Percentiles rank a stretch among this genome's conserved stretches.
Conservation (phyloP, 352 stramenopile genomes). For the Globisporangium paddicum region DNA sequence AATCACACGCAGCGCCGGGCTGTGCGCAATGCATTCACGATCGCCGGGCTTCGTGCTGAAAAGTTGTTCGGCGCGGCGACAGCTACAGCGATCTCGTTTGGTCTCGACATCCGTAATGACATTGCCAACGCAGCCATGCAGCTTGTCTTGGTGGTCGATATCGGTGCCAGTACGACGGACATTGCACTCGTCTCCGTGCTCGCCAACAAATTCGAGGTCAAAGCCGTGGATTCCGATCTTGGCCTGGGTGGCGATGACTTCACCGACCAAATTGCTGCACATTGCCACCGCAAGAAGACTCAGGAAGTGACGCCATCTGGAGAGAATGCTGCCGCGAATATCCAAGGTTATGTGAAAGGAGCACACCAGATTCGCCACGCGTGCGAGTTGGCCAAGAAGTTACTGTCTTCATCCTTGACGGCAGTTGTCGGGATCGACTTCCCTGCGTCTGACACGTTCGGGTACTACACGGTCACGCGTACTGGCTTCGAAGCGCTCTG, state of each 20-base stretch:
- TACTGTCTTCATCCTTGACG: conserved; percentile 29
- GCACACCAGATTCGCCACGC: conserved; percentile 24
- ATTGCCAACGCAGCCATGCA: background rate
- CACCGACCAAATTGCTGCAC: conserved; percentile 20
- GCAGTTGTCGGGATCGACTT: conserved; percentile 30
- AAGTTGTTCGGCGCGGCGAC: conserved; percentile 31
- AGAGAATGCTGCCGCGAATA: background rate
- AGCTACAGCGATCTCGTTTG: conserved; percentile 24
- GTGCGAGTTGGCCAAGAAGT: conserved; percentile 35
- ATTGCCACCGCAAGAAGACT: conserved; percentile 13
- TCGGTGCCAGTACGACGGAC: conserved; percentile 8
- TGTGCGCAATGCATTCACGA: conserved; percentile 31
- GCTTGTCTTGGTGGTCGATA: conserved; percentile 1
- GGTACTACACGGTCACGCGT: conserved; percentile 28
- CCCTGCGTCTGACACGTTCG: conserved; percentile 17
- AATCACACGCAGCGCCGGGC: conserved; percentile 43
- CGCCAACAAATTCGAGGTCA: conserved; percentile 3
- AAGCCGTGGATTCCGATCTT: conserved; percentile 10
- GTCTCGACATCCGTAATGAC: background rate
- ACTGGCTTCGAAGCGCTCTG: conserved; percentile 34
- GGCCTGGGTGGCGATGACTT: conserved; percentile 20
- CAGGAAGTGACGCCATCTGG: background rate
- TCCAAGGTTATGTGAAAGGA: conserved; percentile 6
- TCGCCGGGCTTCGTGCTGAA: conserved; percentile 24
- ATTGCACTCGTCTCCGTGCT: conserved; percentile 17